phyloP scores from a whole-genome alignment of 139 green algal species.

The Auxenochlorella pyrenoidosa region DNA sequence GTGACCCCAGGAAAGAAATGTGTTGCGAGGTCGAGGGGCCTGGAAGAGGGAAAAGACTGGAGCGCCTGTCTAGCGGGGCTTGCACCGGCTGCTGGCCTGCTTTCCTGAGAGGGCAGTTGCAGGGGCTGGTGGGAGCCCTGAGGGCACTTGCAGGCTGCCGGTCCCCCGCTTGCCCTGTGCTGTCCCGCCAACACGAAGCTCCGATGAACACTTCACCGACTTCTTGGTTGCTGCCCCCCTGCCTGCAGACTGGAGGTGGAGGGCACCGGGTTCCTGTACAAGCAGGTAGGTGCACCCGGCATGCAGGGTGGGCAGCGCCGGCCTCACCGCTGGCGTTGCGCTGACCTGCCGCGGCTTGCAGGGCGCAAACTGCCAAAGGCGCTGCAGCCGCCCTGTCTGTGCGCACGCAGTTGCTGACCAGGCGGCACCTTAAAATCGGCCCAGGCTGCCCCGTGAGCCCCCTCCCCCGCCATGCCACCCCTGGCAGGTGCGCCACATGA shows the following conservation, averaged over 20 bases:
- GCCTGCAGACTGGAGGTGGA: conserved; percentile 61
- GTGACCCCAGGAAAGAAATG: background rate
- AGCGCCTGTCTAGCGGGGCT: no score
- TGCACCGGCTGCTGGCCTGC: background rate
- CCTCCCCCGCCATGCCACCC: no score
- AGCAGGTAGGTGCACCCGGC: conserved; percentile 24
- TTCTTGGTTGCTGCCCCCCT: background rate
- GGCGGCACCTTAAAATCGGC: no score
- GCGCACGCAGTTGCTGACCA: no score
- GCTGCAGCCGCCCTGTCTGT: no score
- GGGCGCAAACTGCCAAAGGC: no score
- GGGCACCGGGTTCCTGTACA: conserved; percentile 85
- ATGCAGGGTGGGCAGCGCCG: no score
- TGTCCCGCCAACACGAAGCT: background rate
- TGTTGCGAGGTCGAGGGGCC: background rate
- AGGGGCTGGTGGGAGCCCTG: no score
- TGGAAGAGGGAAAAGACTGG: background rate
- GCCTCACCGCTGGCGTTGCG: no score
- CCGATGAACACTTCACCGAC: background rate
- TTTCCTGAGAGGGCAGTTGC: no score
- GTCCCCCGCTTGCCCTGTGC: background rate
- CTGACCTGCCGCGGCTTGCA: no score
- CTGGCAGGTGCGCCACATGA: conserved; percentile 77
- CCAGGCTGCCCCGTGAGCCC: no score
- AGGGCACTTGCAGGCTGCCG: background rate